A percentile compares a stretch with the other conserved stretches of the same genome.
Conservation (phyloP, 768 basidiomycete genomes). For the Kwoniella sp. region DNA sequence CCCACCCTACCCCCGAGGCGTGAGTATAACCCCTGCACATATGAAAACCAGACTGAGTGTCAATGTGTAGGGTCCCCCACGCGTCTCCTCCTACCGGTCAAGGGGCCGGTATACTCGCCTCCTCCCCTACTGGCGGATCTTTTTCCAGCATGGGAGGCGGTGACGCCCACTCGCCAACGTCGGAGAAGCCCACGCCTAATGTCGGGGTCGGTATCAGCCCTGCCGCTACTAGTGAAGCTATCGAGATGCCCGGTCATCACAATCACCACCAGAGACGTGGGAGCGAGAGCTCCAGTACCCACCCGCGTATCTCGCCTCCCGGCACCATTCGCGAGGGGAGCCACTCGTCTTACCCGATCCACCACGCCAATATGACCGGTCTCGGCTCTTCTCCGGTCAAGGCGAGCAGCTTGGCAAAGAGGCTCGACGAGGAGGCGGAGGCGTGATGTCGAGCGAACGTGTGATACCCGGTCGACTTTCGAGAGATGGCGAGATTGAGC, state of each 20-base stretch:
- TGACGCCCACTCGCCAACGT: constrained; percentile 5
- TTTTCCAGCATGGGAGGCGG: constrained; percentile 3
- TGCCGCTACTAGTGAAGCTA: constrained; percentile 37
- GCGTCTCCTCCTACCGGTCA: constrained; percentile 64
- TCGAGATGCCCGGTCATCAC: constrained; percentile 32
- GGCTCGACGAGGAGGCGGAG: constrained; percentile 36
- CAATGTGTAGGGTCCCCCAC: constrained; percentile 70
- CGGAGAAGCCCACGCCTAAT: constrained; percentile 12
- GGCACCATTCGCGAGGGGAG: constrained; percentile 26
- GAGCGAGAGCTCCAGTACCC: constrained; percentile 38
- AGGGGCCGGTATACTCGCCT: constrained; percentile 37
- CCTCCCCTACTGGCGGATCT: constrained; percentile 27
- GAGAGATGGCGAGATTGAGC: too few species aligned
- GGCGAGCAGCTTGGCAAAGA: constrained; percentile 31
- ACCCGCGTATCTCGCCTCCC: constrained; percentile 34
- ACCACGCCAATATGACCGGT: constrained; percentile 27
- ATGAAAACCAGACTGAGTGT: not conserved
- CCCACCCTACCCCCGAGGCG: constrained; percentile 98
- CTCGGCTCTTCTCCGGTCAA: constrained; percentile 44
- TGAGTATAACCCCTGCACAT: constrained; percentile 52
- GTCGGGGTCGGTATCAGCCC: constrained; percentile 44
- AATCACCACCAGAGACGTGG: constrained; percentile 7
- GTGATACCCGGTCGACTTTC: too few species aligned
- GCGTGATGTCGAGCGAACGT: too few species aligned
- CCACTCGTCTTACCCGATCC: constrained; percentile 34